Conservation (phyloP, 768 basidiomycete genomes). For the Agrocybe chaxingu region DNA sequence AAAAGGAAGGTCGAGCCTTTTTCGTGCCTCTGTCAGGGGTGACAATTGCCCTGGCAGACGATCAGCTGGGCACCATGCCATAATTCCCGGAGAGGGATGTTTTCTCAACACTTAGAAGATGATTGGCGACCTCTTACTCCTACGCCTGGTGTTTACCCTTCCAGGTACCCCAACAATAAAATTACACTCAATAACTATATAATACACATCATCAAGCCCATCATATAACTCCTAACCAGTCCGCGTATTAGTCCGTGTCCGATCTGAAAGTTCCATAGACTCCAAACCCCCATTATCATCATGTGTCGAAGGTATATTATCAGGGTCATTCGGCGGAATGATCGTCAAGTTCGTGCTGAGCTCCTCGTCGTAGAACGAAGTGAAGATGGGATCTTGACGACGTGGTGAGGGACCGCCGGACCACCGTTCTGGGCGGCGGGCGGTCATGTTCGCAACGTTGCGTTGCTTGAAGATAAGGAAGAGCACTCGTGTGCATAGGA, state of each 20-base stretch:
- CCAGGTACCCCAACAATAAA: too few species aligned
- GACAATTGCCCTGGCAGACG: too few species aligned
- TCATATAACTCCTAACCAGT: too few species aligned
- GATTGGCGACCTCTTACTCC: too few species aligned
- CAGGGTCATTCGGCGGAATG: conserved; percentile 7
- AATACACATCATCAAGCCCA: too few species aligned
- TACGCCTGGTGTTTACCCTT: too few species aligned
- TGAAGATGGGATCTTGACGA: conserved; percentile 13
- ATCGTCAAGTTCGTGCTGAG: conserved; percentile 18
- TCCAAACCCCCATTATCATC: not conserved
- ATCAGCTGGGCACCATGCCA: too few species aligned
- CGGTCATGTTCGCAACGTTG: conserved; percentile 14
- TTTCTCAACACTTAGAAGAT: too few species aligned
- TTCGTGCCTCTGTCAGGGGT: too few species aligned
- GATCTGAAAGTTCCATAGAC: not conserved
- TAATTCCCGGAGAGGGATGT: too few species aligned
- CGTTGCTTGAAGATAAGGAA: conserved; percentile 35
- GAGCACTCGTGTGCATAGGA: conserved; percentile 39
- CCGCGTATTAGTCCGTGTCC: not conserved
- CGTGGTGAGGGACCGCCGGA: not conserved
- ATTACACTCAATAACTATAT: too few species aligned
- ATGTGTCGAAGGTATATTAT: not conserved
- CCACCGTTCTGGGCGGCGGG: conserved; percentile 7
- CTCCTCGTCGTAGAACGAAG: conserved; percentile 19
- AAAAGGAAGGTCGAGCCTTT: too few species aligned